Percentiles rank a stretch among this genome's conserved stretches.
Evolutionary conservation across 177 flowering plant species (phyloP).

Genomic region (Vitis hybrid): DNA sequence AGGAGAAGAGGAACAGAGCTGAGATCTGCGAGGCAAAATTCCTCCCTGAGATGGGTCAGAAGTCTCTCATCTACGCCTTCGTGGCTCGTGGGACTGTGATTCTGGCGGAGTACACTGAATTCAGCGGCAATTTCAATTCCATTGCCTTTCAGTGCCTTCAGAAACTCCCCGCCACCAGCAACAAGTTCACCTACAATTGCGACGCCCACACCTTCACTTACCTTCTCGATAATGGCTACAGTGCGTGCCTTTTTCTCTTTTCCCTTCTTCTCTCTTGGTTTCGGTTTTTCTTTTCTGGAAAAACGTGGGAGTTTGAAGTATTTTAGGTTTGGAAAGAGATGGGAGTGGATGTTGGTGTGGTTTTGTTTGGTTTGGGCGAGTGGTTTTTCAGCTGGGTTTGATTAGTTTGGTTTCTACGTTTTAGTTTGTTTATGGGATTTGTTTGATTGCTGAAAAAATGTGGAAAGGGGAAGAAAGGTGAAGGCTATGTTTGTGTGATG

Average conservation of each 20-base stretch:
- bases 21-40: neutral
- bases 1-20: slow-evolving; percentile 2
- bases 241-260: slow-evolving; percentile 16
- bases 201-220: slow-evolving; percentile 51
- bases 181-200: slow-evolving; percentile 56
- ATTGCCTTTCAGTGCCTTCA: slow-evolving; percentile 50
- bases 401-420: too few species aligned
- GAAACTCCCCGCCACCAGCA: slow-evolving; percentile 48
- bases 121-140: slow-evolving; percentile 45
- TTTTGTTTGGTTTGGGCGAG: too few species aligned
- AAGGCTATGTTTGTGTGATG: too few species aligned
- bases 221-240: slow-evolving; percentile 45
- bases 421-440: too few species aligned
- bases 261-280: neutral
- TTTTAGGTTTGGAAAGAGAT: too few species aligned
- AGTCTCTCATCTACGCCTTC: slow-evolving; percentile 45
- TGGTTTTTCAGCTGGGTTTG: too few species aligned
- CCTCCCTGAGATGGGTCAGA: slow-evolving; percentile 27
- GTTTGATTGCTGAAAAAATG: too few species aligned
- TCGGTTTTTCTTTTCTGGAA: neutral
- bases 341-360: too few species aligned
- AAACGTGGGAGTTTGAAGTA: too few species aligned
- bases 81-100: slow-evolving; percentile 45
- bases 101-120: slow-evolving; percentile 46
- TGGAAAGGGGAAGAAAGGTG: too few species aligned